Evolutionary conservation across 257 asterid genomes (phyloP).

Genomic region (Pogostemon cablin): DNA sequence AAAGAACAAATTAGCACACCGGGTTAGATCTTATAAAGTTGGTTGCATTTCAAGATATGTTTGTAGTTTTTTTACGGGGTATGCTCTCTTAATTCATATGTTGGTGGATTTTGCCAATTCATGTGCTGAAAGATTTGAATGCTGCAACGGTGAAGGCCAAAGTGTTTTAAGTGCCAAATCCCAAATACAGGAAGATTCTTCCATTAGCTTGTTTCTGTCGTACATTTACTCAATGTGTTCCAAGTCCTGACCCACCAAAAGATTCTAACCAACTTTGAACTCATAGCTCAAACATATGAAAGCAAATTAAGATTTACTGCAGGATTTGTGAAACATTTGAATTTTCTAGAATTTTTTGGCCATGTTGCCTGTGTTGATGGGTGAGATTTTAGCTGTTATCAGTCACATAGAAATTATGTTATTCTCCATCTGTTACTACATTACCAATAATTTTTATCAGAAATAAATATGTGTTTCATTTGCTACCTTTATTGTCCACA

Average conservation of each 20-base stretch:
- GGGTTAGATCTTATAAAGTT: background rate
- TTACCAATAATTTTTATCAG: too few species aligned
- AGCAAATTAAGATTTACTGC: background rate
- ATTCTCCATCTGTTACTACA: too few species aligned
- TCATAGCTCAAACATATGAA: background rate
- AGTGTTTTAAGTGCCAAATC: too few species aligned
- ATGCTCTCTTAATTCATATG: background rate
- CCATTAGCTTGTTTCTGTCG: background rate
- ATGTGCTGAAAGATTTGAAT: background rate
- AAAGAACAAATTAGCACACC: slow-evolving; percentile 1
- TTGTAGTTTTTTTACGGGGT: background rate
- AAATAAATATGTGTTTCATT: background rate
- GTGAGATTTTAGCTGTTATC: too few species aligned
- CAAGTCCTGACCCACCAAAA: background rate
- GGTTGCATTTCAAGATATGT: background rate
- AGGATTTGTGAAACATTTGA: background rate
- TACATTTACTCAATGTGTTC: background rate
- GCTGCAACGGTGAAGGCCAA: background rate
- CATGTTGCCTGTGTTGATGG: too few species aligned
- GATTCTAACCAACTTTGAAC: background rate
- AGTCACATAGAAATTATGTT: too few species aligned
- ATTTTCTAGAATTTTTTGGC: too few species aligned
- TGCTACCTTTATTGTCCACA: background rate
- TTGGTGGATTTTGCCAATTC: background rate
- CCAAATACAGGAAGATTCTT: background rate